phyloP scores from a whole-genome alignment of 768 basidiomycete genomes.

The Piloderma croceum region DNA sequence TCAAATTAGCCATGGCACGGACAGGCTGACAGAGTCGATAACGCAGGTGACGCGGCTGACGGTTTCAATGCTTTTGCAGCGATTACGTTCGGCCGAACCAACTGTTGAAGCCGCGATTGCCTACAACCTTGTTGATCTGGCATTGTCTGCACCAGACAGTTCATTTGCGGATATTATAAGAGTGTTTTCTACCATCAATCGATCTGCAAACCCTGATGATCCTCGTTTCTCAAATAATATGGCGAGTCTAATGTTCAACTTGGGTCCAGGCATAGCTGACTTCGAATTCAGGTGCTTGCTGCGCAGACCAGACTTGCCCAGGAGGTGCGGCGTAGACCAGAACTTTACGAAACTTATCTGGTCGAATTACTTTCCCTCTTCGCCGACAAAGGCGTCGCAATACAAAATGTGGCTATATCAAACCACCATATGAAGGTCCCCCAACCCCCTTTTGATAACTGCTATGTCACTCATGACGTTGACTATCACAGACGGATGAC shows the following conservation, averaged over 20 bases:
- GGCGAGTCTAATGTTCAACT: conserved; percentile 34
- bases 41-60: conserved; percentile 78
- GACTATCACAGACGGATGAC: conserved; percentile 60
- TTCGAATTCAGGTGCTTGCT: conserved; percentile 59
- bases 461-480: conserved; percentile 2
- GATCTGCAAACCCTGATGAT: conserved; percentile 84
- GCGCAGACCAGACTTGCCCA: conserved; percentile 88
- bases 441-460: conserved; percentile 6
- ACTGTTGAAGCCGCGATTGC: conserved; percentile 89
- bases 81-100: conserved; percentile 78
- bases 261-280: neutral
- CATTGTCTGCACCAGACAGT: conserved; percentile 67
- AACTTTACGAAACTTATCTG: conserved; percentile 75
- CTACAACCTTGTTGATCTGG: conserved; percentile 86
- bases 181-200: conserved; percentile 79
- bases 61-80: conserved; percentile 88
- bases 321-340: conserved; percentile 66
- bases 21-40: neutral
- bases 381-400: conserved; percentile 84
- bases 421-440: conserved; percentile 62
- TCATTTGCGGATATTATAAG: conserved; percentile 81
- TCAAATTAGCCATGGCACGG: too few species aligned
- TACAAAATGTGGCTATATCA: conserved; percentile 72
- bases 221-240: conserved; percentile 86
- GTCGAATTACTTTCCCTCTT: conserved; percentile 83